Conservation (phyloP, 192 early-diverging fungal genomes). For the Anaeromyces robustus region DNA sequence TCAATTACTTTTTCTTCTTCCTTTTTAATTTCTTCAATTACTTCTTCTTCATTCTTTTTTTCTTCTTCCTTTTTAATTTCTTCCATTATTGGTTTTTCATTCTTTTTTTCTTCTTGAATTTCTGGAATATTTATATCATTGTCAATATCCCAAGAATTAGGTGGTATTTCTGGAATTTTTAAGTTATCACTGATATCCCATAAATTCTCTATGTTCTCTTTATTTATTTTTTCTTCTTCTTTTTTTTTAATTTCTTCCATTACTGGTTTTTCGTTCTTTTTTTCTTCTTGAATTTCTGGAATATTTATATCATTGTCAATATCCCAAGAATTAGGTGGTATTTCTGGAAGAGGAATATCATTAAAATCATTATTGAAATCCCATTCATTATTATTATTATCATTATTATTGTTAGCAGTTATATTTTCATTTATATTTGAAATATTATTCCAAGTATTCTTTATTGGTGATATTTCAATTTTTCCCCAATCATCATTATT, state of each 20-base stretch:
- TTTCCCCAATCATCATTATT: too few relatives aligned
- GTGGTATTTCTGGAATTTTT: neutral
- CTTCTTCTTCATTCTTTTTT: too few relatives aligned
- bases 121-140: too few relatives aligned
- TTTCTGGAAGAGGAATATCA: too few relatives aligned
- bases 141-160: too few relatives aligned
- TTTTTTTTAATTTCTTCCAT: neutral
- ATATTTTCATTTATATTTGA: neutral
- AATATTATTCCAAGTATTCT: neutral
- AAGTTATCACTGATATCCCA: neutral
- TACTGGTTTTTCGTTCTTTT: neutral
- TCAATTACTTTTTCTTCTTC: too few relatives aligned
- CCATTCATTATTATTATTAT: neutral
- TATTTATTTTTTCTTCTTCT: neutral
- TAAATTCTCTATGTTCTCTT: neutral
- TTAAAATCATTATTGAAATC: neutral
- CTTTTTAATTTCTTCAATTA: too few relatives aligned
- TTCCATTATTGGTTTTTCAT: too few relatives aligned
- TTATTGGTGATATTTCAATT: neutral
- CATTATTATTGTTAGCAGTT: neutral
- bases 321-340: neutral
- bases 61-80: neutral
- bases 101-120: too few relatives aligned
- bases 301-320: neutral
- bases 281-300: neutral